phyloP scores from a whole-genome alignment of 176 grass and related monocot genomes.

The Phyllostachys edulis region DNA sequence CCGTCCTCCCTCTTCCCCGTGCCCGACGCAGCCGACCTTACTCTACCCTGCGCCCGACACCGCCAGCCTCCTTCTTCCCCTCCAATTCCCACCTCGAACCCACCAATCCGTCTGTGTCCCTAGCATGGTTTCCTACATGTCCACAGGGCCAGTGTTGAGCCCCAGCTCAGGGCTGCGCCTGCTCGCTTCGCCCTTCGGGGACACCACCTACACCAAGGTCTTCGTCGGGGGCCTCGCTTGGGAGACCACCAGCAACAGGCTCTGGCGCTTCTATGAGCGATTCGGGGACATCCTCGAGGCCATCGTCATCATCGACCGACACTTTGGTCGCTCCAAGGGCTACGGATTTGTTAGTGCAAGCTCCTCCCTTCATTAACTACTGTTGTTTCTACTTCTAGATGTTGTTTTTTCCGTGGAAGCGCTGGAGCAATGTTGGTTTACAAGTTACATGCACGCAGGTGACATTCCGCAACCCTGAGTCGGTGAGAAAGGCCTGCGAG shows the following conservation, averaged over 20 bases:
- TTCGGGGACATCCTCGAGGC: slow-evolving; percentile 92
- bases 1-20: no score
- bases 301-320: slow-evolving; percentile 88
- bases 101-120: no score
- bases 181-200: no score
- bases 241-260: slow-evolving; percentile 86
- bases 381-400: neutral
- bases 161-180: no score
- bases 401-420: neutral
- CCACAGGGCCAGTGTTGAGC: no score
- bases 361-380: neutral
- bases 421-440: neutral
- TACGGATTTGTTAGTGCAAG: slow-evolving; percentile 92
- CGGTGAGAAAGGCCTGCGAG: slow-evolving; percentile 72
- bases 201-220: slow-evolving; percentile 97
- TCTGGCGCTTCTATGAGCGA: slow-evolving; percentile 73
- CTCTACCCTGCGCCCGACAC: no score
- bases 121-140: no score
- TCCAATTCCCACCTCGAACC: no score
- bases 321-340: slow-evolving; percentile 89
- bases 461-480: slow-evolving; percentile 77
- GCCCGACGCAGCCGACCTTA: no score
- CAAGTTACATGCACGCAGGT: slow-evolving; percentile 52
- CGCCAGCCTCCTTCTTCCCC: no score
- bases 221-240: slow-evolving; percentile 92